Conservation (phyloP, 2,329 filamentous ascomycete species). For the Penicillium sp. region DNA sequence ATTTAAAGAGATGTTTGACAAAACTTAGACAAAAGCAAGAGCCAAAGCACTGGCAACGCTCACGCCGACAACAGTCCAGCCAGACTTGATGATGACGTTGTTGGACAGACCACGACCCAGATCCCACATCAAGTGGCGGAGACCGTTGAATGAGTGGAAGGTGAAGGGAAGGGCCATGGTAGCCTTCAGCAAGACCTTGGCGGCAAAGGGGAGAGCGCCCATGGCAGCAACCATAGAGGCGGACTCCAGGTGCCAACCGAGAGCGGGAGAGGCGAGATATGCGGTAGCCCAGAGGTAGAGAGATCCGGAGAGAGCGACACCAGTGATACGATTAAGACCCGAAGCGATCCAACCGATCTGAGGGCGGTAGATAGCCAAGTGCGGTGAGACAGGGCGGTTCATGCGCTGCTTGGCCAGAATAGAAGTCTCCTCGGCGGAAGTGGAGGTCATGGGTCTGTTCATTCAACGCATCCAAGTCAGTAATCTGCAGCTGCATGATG, state of each 20-base stretch:
- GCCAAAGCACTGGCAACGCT: conserved; percentile 46
- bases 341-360: conserved; percentile 79
- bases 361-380: conserved; percentile 78
- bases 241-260: conserved; percentile 65
- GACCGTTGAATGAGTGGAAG: conserved; percentile 63
- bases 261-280: conserved; percentile 72
- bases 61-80: conserved; percentile 57
- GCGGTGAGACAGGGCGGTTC: conserved; percentile 73
- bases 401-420: conserved; percentile 78
- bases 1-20: conserved; percentile 28
- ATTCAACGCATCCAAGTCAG: conserved; percentile 17
- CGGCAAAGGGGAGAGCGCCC: conserved; percentile 53
- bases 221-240: conserved; percentile 59
- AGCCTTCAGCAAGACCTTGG: conserved; percentile 56
- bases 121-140: conserved; percentile 69
- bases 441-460: conserved; percentile 28
- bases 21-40: conserved; percentile 42
- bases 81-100: conserved; percentile 57
- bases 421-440: conserved; percentile 31
- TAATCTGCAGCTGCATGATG: conserved; percentile 14
- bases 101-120: conserved; percentile 57
- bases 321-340: conserved; percentile 78
- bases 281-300: conserved; percentile 75
- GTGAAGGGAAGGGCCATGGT: conserved; percentile 59
- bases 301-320: conserved; percentile 61